Percentiles rank a stretch among this genome's conserved stretches.
These are phyloP conservation scores for Rosa rugosa DNA, from an alignment of 306 rosid species.

Conservation along the genomic window DNA sequence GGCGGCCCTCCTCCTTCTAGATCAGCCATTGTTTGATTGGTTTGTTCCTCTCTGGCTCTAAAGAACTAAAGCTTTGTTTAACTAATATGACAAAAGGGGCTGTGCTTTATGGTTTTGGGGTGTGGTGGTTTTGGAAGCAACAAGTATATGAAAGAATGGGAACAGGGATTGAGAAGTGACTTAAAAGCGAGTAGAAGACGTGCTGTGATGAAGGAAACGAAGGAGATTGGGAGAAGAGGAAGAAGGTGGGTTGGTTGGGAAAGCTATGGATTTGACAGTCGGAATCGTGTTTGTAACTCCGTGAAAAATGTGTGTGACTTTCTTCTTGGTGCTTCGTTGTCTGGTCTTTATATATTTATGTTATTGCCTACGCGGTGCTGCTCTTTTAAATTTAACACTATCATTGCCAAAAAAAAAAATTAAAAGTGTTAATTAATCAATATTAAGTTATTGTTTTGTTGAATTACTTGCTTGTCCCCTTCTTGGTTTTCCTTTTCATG, in stretches of 20 bases:
- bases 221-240: neutral
- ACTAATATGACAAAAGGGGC: neutral
- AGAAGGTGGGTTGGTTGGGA: neutral
- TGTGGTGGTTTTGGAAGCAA: neutral
- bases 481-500: too few species aligned
- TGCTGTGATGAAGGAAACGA: neutral
- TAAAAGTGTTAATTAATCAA: neutral
- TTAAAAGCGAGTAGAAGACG: constrained; percentile 30
- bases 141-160: neutral
- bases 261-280: constrained; percentile 21
- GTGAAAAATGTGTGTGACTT: neutral
- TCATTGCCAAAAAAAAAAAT: too few species aligned
- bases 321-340: neutral
- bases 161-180: constrained; percentile 28
- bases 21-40: constrained; percentile 35
- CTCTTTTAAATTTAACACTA: too few species aligned
- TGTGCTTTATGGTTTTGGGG: neutral
- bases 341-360: neutral
- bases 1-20: constrained; percentile 46
- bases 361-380: neutral
- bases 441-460: neutral
- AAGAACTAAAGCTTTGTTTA: neutral
- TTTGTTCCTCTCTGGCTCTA: neutral
- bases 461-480: too few species aligned
- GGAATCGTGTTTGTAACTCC: neutral